A percentile compares a stretch with the other conserved stretches of the same genome.
phyloP scores from a whole-genome alignment of 1,284 basidiomycete genomes.

The Tremellales sp. region DNA sequence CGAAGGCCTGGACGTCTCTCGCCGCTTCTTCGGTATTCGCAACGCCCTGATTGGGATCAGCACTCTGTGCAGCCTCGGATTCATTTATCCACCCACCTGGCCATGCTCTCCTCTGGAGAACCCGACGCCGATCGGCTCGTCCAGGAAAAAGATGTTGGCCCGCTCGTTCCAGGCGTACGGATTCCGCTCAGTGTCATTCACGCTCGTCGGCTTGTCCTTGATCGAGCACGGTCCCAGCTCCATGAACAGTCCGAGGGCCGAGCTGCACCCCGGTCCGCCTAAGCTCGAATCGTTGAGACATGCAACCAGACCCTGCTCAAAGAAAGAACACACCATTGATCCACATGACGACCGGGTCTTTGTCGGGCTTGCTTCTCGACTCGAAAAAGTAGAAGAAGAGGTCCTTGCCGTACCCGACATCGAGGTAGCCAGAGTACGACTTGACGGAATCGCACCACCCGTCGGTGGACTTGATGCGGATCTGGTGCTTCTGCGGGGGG shows the following conservation, averaged over 20 bases:
- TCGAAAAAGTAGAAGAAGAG: constrained; percentile 86
- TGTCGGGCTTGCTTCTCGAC: constrained; percentile 62
- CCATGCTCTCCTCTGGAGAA: constrained; percentile 66
- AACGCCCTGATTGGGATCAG: constrained; percentile 51
- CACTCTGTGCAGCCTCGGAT: not conserved
- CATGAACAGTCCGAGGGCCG: constrained; percentile 52
- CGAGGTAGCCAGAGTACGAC: constrained; percentile 51
- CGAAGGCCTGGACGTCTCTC: constrained; percentile 65
- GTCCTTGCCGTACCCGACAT: constrained; percentile 65
- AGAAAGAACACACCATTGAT: constrained; percentile 41
- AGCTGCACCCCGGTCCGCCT: constrained; percentile 50
- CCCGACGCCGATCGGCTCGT: constrained; percentile 60
- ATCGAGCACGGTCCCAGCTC: constrained; percentile 52
- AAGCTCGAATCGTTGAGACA: not conserved
- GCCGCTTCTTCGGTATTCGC: constrained; percentile 67
- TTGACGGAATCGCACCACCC: constrained; percentile 49
- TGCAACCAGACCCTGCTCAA: not conserved
- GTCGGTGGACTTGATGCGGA: constrained; percentile 46
- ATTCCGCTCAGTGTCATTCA: constrained; percentile 50
- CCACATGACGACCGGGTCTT: constrained; percentile 52
- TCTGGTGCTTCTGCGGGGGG: constrained; percentile 30
- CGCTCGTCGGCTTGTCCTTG: constrained; percentile 32
- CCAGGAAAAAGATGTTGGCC: constrained; percentile 47
- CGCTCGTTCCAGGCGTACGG: constrained; percentile 50
- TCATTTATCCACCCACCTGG: constrained; percentile 23